Conservation (phyloP, 2,329 filamentous ascomycete species). For the Fusarium algeriense region DNA sequence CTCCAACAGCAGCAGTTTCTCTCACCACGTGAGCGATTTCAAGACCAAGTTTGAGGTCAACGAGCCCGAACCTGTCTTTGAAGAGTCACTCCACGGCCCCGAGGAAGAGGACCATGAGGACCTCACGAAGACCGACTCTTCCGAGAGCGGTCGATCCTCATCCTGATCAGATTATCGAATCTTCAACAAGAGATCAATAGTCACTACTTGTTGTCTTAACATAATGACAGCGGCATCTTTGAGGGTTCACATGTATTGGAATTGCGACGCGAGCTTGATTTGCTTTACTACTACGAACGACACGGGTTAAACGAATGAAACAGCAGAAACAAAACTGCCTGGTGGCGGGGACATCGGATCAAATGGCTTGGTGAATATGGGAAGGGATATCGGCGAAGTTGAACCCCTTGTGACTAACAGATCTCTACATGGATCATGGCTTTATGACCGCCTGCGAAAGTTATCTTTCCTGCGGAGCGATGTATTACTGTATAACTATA, state of each 20-base stretch:
- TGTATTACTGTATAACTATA: constrained; percentile 51
- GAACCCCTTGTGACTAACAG: constrained; percentile 45
- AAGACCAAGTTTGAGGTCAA: constrained; percentile 97
- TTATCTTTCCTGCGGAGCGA: constrained; percentile 32
- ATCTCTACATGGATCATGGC: constrained; percentile 43
- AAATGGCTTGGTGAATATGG: constrained; percentile 11
- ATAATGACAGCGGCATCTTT: constrained; percentile 14
- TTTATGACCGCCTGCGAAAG: constrained; percentile 32
- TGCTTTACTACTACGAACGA: constrained; percentile 40
- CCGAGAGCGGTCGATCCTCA: constrained; percentile 71
- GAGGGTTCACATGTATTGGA: constrained; percentile 42
- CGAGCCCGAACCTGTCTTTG: constrained; percentile 91
- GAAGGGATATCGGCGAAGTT: constrained; percentile 38
- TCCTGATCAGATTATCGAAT: constrained; percentile 56
- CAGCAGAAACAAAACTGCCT: constrained; percentile 27
- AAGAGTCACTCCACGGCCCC: constrained; percentile 84
- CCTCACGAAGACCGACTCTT: constrained; percentile 68
- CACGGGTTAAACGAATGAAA: constrained; percentile 47
- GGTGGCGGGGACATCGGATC: constrained; percentile 7
- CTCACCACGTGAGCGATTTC: constrained; percentile 78
- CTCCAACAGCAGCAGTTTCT: constrained; percentile 87
- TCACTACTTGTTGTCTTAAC: constrained; percentile 50
- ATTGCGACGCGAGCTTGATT: constrained; percentile 31
- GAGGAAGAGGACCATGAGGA: constrained; percentile 67
- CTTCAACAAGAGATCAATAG: constrained; percentile 33